Evolutionary conservation across 164 flowering plant genomes (phyloP).

Genomic region (Sextonia rubra): DNA sequence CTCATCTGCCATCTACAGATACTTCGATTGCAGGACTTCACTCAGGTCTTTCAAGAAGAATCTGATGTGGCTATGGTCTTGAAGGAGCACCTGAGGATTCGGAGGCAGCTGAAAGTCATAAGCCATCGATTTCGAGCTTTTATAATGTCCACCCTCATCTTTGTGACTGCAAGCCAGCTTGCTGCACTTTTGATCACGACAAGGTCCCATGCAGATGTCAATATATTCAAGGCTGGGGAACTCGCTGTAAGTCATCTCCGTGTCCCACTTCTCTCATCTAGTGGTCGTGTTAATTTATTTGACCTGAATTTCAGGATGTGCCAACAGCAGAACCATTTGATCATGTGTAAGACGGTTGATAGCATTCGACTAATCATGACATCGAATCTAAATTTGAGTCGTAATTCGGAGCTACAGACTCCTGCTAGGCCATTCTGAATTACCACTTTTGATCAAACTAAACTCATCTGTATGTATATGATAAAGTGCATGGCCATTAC

Average conservation of each 20-base stretch:
- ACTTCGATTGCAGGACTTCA: slow-evolving; percentile 76
- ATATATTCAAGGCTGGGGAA: slow-evolving; percentile 63
- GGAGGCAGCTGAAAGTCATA: slow-evolving; percentile 69
- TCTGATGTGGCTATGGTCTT: slow-evolving; percentile 67
- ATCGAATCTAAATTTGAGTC: background rate
- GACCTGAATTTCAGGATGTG: background rate
- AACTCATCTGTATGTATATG: background rate
- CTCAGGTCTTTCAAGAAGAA: slow-evolving; percentile 62
- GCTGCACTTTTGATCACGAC: slow-evolving; percentile 67
- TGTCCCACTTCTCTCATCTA: background rate
- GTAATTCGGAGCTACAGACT: background rate
- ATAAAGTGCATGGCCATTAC: background rate
- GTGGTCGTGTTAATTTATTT: background rate
- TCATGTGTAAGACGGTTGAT: background rate
- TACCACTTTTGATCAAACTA: background rate
- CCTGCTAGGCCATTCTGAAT: background rate
- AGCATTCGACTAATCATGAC: background rate
- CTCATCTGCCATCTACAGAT: slow-evolving; percentile 85
- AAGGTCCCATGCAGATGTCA: slow-evolving; percentile 34
- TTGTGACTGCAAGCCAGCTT: slow-evolving; percentile 73
- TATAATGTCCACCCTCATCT: slow-evolving; percentile 45
- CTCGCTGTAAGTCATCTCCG: slow-evolving; percentile 51
- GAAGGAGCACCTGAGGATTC: slow-evolving; percentile 71
- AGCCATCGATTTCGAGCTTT: slow-evolving; percentile 80
- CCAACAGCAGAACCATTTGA: background rate